Evolutionary conservation across 2,329 filamentous ascomycete genomes (phyloP), one percentile per base, ranked within the genome.

Genomic region (Fusarium sambucinum): DNA sequence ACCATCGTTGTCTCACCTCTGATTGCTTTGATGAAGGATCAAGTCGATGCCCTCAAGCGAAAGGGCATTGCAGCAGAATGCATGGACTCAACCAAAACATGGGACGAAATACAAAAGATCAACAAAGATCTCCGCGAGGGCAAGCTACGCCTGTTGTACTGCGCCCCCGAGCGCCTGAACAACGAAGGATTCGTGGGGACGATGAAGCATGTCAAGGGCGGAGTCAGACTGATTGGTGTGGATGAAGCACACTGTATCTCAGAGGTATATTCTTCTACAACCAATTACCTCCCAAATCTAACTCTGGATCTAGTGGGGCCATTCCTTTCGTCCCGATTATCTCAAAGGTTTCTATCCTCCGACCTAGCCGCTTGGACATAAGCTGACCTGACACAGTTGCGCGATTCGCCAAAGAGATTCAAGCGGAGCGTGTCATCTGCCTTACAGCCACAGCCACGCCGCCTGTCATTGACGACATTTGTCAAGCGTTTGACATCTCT

Each of bases 181-280:
- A 89, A 89, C 57, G 86, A 89, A 69, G 83, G 82, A 0, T 89
- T 89, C 48, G 81, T 89, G 8, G 81, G 84, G 46, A 84, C 78
- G 17, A 86, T 89, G 75, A 86, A 84, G 42, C 75, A 81, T 14
- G 82, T 87, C 0, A 81, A 81, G 1, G 86, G 86, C 3, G 86
- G 86, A 9, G 80, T 89, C 2, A 82, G 87, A 4, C 75, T 89
- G 6, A 75, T 89, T 23, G 86, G 85, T 2, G 82, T 88, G 0
- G 86, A 88, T 38, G 86, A 88, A 69, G 86, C 86, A 1, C 86
- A 88, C 66, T 88, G 86, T 62, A 85, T 89, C 38, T 87, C 85
- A 25, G 73, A 75, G 68, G 73, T 57, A 37, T 38, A 56, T 14
- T 38, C 10, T 17, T 23, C 12, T 1, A 13, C 27, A 10, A 3